Evolutionary conservation across 2,329 filamentous ascomycete species (phyloP), one percentile per base, ranked within the genome.

Genomic region (Ambrosiella cleistominuta): DNA sequence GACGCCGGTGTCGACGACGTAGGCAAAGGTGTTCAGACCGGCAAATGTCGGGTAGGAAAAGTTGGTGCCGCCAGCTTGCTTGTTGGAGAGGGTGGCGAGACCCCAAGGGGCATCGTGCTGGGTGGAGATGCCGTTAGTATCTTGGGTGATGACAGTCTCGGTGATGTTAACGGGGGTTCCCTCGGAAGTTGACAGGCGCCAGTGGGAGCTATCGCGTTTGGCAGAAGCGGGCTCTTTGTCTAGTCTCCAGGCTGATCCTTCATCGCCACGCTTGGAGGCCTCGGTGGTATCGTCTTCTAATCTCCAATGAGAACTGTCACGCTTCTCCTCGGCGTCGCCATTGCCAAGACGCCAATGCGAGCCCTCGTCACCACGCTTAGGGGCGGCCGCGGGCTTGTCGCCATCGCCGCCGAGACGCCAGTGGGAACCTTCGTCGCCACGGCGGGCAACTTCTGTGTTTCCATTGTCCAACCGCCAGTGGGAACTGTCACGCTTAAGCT

Each of bases 91-190:
- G 11, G 68, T 61, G 17, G 64, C 66, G 1, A 70, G 65, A 38
- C 68, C 67, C 66, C 67, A 69, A n/a, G 68, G 54, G 36, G 67
- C 64, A 57, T 62, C 52, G 8, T 12, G 53, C 63, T 70, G 67
- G 7, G 65, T 68, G 1, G 56, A 95, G 94, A 88, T 88, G 88
- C 63, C 58, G 17, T n/a, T 39, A 5, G 54, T 60, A 40, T 57
- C 42, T 9, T 27, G 36, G 9, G 58, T 54, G 8, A 60, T 57
- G 36, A 52, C 54, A 27, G 47, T 49, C 3, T 17, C 17, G 47
- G 47, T 56, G 13, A 56, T 17, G 19, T 40, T 37, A 7, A 57
- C 47, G 12, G 56, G 40, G 8, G 49, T 53, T 19, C 58, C 58
- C 15, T 60, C 49, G 35, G 52, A 54, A 13, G 50, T 49, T 1